Base-by-base conservation (phyloP, 2,329 filamentous ascomycete species). In the Colletotrichum cuscutae region DNA sequence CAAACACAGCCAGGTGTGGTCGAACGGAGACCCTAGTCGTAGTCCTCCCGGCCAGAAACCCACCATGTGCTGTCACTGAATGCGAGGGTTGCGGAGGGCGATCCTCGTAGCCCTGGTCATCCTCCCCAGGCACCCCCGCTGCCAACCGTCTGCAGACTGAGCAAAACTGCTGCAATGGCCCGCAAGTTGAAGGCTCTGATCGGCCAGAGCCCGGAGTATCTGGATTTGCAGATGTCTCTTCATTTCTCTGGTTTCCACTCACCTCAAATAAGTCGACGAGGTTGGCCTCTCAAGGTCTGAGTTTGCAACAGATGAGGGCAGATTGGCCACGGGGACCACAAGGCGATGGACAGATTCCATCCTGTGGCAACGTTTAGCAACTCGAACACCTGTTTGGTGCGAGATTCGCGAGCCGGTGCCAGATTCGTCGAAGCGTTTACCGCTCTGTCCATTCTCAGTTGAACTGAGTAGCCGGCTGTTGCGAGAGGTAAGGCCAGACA, bases 51-150 rank as follows among this genome's bases (percentile, higher is more conserved):
- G 66, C 52, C 58, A 60, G 32, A 53, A 57, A 19, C 42, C 58
- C 59, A 53, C 54, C 49, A 54, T 71, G 68, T 64, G 71, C 62
- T 68, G 52, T 66, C 59, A 68, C 37, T 73, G 68, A 57, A 35
- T 59, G 63, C 54, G 53, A 73, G 54, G 53, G 63, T 63, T 62
- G 63, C 53, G 24, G 32, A 54, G 30, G 59, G 35, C 53, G 57
- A 73, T 73, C 71, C 62, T 67, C 58, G 49, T 42, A 59, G 68
- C 62, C 68, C 57, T 60, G n/a, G 58, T 67, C 46, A 9, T 35
- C 52, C 49, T 63, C 58, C 57, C 68, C 62, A 67, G 56, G 49
- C 53, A 52, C 32, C 61, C 61, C 56, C 60, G 35, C 61, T 30
- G 49, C 24, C 46, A 30, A 61, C 58, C 42, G 35, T 49, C 22